These are phyloP conservation scores for Emergomyces pasteurianus DNA, from an alignment of 2,329 filamentous ascomycete genomes.

Conservation along the genomic window DNA sequence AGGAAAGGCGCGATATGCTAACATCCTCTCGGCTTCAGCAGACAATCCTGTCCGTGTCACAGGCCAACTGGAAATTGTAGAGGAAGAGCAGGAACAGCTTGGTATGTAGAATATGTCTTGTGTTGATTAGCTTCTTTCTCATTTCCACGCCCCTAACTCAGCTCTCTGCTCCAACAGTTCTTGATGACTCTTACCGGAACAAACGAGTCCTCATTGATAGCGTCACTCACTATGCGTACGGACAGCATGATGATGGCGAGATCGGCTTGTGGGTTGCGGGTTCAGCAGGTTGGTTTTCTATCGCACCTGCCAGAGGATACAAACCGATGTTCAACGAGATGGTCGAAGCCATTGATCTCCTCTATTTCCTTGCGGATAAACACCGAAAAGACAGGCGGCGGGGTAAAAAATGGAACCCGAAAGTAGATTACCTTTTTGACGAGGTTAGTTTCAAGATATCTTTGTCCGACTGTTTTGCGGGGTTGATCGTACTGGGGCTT, in stretches of 20 bases:
- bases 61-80: conserved; percentile 38
- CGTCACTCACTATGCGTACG: conserved; percentile 39
- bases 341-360: conserved; percentile 45
- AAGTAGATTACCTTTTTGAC: conserved; percentile 28
- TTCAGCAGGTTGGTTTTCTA: conserved; percentile 50
- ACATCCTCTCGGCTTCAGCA: conserved; percentile 43
- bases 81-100: conserved; percentile 32
- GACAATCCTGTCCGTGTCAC: conserved; percentile 44
- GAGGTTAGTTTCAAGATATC: conserved; percentile 21
- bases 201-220: conserved; percentile 37
- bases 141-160: background rate
- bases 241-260: conserved; percentile 42
- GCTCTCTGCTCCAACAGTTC: conserved; percentile 17
- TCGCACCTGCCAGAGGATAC: conserved; percentile 44
- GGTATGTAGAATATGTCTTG: conserved; percentile 19
- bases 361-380: conserved; percentile 51
- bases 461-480: background rate
- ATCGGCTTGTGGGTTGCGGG: conserved; percentile 51
- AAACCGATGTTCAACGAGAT: conserved; percentile 43
- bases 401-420: conserved; percentile 23
- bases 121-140: background rate
- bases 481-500: background rate
- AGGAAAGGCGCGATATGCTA: conserved; percentile 39
- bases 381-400: conserved; percentile 32
- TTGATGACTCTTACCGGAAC: conserved; percentile 27